These are phyloP conservation scores for Aureobasidium lini DNA, from an alignment of 2,329 filamentous ascomycete species.

Conservation along the genomic window DNA sequence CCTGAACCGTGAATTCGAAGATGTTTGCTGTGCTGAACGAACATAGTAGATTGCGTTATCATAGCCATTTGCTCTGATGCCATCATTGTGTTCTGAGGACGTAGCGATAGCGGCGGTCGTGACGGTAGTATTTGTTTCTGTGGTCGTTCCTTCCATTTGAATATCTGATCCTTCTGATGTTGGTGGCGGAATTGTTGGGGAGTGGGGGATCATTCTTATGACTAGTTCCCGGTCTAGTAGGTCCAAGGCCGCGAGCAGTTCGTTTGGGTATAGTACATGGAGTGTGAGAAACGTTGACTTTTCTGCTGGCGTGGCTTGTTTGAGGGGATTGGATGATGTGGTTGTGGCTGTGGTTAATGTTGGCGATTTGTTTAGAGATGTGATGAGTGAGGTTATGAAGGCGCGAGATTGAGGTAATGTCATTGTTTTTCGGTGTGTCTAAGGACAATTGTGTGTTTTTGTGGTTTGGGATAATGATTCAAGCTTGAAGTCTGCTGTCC, in stretches of 20 bases:
- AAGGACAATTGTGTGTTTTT: neutral
- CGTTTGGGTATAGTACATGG: conserved; percentile 75
- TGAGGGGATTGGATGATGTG: conserved; percentile 36
- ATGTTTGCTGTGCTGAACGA: conserved; percentile 45
- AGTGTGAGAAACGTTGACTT: conserved; percentile 61
- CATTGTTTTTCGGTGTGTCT: neutral
- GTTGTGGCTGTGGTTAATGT: conserved; percentile 1
- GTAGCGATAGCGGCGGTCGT: neutral
- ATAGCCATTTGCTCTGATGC: neutral
- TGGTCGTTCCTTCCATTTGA: neutral
- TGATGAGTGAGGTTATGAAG: conserved; percentile 23
- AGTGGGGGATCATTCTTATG: conserved; percentile 37
- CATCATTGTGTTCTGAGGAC: neutral
- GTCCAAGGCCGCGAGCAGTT: conserved; percentile 78
- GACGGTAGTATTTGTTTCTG: neutral
- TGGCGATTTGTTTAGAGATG: conserved; percentile 17
- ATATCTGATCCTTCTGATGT: too few species aligned
- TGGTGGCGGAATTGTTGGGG: neutral
- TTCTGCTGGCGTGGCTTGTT: conserved; percentile 20
- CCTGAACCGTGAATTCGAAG: conserved; percentile 19
- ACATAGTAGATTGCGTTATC: conserved; percentile 49
- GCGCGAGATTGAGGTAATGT: conserved; percentile 6
- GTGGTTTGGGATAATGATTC: neutral
- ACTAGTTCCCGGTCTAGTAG: conserved; percentile 74
- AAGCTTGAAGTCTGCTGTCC: too few species aligned